These are phyloP conservation scores for Camelina hispida DNA, from an alignment of 345 rosid species.

Conservation along the genomic window DNA sequence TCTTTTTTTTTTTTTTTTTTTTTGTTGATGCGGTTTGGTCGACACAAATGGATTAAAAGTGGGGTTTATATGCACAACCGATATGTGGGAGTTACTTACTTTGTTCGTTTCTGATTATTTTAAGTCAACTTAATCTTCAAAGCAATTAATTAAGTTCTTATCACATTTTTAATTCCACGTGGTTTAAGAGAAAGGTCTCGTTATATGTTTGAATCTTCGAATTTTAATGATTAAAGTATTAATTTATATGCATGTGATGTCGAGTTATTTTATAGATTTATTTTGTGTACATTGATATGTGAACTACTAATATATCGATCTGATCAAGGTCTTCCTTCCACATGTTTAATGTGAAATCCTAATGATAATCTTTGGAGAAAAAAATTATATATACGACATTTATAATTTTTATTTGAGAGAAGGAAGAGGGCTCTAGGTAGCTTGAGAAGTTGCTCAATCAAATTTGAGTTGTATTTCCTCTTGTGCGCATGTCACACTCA, in stretches of 20 bases:
- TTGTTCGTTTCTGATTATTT: slow-evolving; percentile 20
- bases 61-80: slow-evolving; percentile 32
- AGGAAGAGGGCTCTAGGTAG: slow-evolving; percentile 4
- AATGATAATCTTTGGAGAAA: neutral
- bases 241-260: slow-evolving; percentile 3
- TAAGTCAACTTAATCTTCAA: slow-evolving; percentile 41
- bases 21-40: slow-evolving; percentile 11
- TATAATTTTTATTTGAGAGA: neutral
- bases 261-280: slow-evolving; percentile 18
- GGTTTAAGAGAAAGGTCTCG: slow-evolving; percentile 11
- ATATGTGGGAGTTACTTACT: slow-evolving; percentile 35
- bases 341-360: slow-evolving; percentile 37
- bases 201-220: slow-evolving; percentile 27
- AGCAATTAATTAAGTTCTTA: slow-evolving; percentile 27
- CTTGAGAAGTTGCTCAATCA: slow-evolving; percentile 31
- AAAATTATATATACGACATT: neutral
- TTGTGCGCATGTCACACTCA: slow-evolving; percentile 23
- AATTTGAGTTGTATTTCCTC: slow-evolving; percentile 33
- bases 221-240: neutral
- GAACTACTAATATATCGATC: slow-evolving; percentile 19
- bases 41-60: slow-evolving; percentile 10
- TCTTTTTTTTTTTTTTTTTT: slow-evolving; percentile 28
- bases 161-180: slow-evolving; percentile 33
- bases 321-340: slow-evolving; percentile 32
- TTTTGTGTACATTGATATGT: slow-evolving; percentile 7